Percentiles rank a stretch among this genome's conserved stretches.
phyloP scores from a whole-genome alignment of 306 rosid genomes.

The Cicer pinnatifidum region DNA sequence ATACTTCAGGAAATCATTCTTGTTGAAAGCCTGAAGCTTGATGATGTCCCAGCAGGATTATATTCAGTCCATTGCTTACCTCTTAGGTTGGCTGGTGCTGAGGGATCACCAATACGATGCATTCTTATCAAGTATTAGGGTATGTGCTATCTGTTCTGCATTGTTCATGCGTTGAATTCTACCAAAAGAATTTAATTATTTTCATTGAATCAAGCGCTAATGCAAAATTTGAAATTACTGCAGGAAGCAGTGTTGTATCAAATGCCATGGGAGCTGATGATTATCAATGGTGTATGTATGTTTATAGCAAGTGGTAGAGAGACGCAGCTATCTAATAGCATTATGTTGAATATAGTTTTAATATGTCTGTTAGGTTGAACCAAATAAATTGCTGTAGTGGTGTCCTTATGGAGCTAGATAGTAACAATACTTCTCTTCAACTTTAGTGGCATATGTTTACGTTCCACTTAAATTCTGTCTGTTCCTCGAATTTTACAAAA shows the following conservation, averaged over 20 bases:
- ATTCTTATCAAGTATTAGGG: slow-evolving; percentile 65
- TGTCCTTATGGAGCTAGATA: slow-evolving; percentile 31
- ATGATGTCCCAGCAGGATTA: slow-evolving; percentile 67
- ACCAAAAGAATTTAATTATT: background rate
- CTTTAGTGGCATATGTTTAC: slow-evolving; percentile 15
- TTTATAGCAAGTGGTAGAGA: slow-evolving; percentile 33
- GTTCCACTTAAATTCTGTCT: background rate
- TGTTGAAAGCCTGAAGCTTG: slow-evolving; percentile 86
- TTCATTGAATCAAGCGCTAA: slow-evolving; percentile 29
- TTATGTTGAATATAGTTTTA: slow-evolving; percentile 20
- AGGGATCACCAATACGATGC: slow-evolving; percentile 94
- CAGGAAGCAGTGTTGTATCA: slow-evolving; percentile 38
- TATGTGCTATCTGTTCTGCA: slow-evolving; percentile 34
- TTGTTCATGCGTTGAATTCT: slow-evolving; percentile 16
- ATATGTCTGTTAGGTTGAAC: slow-evolving; percentile 18
- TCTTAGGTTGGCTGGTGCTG: slow-evolving; percentile 86
- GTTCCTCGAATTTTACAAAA: background rate
- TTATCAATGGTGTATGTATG: slow-evolving; percentile 37
- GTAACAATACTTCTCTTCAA: slow-evolving; percentile 7
- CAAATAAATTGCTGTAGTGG: slow-evolving; percentile 24
- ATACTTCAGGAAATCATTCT: slow-evolving; percentile 79
- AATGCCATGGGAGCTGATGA: background rate
- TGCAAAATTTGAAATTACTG: slow-evolving; percentile 25
- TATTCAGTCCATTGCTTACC: slow-evolving; percentile 82
- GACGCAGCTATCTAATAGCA: slow-evolving; percentile 31